Base-by-base conservation (phyloP, 352 stramenopile genomes). In the Blastocystis sp. region DNA sequence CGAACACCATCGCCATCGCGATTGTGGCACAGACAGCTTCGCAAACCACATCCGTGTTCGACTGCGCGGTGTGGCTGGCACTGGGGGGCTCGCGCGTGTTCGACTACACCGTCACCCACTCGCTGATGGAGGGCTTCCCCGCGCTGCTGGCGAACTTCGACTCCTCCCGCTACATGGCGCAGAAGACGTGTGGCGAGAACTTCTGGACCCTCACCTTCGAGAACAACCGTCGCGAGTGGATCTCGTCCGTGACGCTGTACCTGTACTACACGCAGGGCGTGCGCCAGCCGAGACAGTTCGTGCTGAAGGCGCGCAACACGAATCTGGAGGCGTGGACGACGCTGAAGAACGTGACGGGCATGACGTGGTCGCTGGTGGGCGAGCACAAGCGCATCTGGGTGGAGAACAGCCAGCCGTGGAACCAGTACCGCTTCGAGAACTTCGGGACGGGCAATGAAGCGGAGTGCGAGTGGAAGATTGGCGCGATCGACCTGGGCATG, bases 1-100 rank as follows among this genome's bases (percentile, higher is more conserved):
- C n/a, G 34, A 81, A 81, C 56, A 81, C 71, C 19, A 81, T 81
- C 45, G 71, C 71, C 11, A 67, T 81, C 45, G 71, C 71, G 2
- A 64, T 61, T 21, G 71, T 81, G 21, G 43, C 71, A 21, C 11
- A 66, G n/a, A 67, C 71, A 0, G 56, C 71, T 5, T 52, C 41
- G n/a, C 71, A 65, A 19, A 65, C 17, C 7, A 17, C 9, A 0
- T 65, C 59, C 17, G 59, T 65, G 17, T 65, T 65, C 59, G 59
- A 65, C 59, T n/a, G 17, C 59, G 21, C 59, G 19, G 7, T 65
- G 59, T 1, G 59, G 9, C 59, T 65, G 59, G 21, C 21, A 19
- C 45, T 28, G 2, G 56, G 19, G 38, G 45, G 56, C 40, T 59
- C 45, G 34, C 74, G 60, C 21, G 41, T 84, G 17, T 84, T 28